These are phyloP conservation scores for Brassica carinata DNA, from an alignment of 345 rosid genomes.

Conservation along the genomic window DNA sequence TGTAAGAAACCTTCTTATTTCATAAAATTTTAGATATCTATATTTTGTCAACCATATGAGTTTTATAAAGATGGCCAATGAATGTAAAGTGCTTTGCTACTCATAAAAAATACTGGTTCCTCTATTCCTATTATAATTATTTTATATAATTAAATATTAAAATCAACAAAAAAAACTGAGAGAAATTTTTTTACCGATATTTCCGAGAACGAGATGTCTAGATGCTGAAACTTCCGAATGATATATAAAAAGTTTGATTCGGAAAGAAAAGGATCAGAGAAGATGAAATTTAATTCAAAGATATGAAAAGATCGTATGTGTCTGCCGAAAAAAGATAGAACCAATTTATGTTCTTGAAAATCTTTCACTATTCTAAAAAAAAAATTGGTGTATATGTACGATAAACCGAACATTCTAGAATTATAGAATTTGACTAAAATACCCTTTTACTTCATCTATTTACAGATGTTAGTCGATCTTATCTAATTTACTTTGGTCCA, in stretches of 20 bases:
- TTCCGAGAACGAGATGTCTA: neutral
- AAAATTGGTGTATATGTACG: neutral
- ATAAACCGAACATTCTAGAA: neutral
- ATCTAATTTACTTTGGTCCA: neutral
- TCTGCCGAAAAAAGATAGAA: neutral
- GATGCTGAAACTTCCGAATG: neutral
- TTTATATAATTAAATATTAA: no score
- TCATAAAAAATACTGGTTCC: neutral
- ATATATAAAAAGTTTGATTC: neutral
- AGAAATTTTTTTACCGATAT: neutral
- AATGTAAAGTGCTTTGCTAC: neutral
- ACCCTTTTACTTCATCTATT: neutral
- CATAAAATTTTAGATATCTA: neutral
- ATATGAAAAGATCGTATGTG: neutral
- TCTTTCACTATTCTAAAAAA: neutral
- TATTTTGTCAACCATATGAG: neutral
- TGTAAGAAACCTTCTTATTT: neutral
- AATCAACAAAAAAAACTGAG: neutral
- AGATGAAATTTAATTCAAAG: neutral
- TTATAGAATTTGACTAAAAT: neutral
- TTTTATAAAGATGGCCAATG: neutral
- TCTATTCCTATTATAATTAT: neutral
- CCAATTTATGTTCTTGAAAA: neutral
- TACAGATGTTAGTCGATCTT: neutral
- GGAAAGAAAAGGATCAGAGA: neutral